Evolutionary conservation across 148 eudicot genomes (phyloP), one percentile per base, ranked within the genome.

Genomic region (Camellia sinensis): DNA sequence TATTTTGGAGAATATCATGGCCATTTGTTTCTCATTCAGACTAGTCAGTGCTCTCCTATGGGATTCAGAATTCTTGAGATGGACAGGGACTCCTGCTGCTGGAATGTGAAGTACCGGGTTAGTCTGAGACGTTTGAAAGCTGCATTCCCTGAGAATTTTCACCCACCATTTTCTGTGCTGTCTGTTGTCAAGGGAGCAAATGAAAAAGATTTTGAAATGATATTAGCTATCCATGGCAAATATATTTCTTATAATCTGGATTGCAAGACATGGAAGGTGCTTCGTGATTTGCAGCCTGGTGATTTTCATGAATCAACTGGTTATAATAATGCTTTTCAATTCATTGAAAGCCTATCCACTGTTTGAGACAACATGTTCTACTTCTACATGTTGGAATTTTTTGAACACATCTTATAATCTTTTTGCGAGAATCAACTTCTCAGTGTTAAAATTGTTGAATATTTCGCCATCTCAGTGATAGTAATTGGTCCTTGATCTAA

Each of bases 241-340:
- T 10, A 19, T 17, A 19, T 63, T 3, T 63, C 67, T 12, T 63
- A 63, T 21, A 19, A 63, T 19, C 12, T 63, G 37, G 29, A 63
- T 29, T 63, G 67, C 40, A 63, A 63, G 67, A 63, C 67, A 19
- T 63, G 67, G 67, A 19, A 21, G 8, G 40, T 63, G 40, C 67
- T 63, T 63, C 37, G 67, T 63, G 11, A 19, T 62, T 19, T 59
- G 18, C 18, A 18, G 6, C 6, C 0, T 15, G 63, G 6, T 59
- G 19, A 53, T 0, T 3, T 53, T 1, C 7, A 53, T 3, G 56
- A 7, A 53, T 53, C 1, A 7, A 12, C 56, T 53, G 7, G 7
- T 7, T 1, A 53, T 5, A 7, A 87, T 89, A n/a, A 88, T 86
- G 82, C 87, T 53, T 53, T 3, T 53, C n/a, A 4, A 17, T 12